Evolutionary conservation across 2,329 filamentous ascomycete species (phyloP).

Genomic region (Myotisia sp.): DNA sequence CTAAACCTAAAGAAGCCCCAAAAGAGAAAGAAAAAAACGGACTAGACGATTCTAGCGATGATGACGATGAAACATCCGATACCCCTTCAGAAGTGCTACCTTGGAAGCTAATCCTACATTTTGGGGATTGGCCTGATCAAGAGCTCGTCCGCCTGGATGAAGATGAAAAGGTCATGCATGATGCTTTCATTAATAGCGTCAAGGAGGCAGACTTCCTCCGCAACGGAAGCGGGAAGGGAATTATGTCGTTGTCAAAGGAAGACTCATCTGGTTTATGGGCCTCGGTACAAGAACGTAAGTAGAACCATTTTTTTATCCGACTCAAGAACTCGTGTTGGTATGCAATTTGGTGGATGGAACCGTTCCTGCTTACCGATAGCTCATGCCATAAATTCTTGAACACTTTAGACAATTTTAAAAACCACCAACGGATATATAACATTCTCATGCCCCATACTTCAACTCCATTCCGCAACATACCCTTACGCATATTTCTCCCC

Average conservation of each 20-base stretch:
- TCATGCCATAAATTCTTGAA: not conserved
- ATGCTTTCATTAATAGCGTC: conserved; percentile 54
- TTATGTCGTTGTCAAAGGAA: conserved; percentile 76
- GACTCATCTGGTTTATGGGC: conserved; percentile 74
- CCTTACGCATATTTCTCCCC: conserved; percentile 73
- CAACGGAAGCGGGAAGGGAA: conserved; percentile 74
- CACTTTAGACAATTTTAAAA: conserved; percentile 50
- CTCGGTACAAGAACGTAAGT: conserved; percentile 56
- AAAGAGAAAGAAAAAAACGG: conserved; percentile 14
- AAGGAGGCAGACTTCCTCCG: conserved; percentile 78
- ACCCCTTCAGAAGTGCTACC: conserved; percentile 29
- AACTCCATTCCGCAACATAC: conserved; percentile 64
- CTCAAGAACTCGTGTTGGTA: not conserved
- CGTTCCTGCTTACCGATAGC: not conserved
- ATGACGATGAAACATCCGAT: not conserved
- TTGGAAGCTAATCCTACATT: conserved; percentile 51
- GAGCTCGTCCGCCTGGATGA: conserved; percentile 45
- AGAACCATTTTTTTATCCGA: not conserved
- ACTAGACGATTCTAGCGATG: conserved; percentile 12
- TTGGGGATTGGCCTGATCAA: conserved; percentile 43
- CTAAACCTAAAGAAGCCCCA: not conserved
- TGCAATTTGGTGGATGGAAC: not conserved
- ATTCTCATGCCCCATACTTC: conserved; percentile 57
- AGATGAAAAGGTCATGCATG: conserved; percentile 43
- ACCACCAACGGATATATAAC: conserved; percentile 60